Evolutionary conservation across 371 early-diverging fungal genomes (phyloP).

Genomic region (Mucor circinelloides): DNA sequence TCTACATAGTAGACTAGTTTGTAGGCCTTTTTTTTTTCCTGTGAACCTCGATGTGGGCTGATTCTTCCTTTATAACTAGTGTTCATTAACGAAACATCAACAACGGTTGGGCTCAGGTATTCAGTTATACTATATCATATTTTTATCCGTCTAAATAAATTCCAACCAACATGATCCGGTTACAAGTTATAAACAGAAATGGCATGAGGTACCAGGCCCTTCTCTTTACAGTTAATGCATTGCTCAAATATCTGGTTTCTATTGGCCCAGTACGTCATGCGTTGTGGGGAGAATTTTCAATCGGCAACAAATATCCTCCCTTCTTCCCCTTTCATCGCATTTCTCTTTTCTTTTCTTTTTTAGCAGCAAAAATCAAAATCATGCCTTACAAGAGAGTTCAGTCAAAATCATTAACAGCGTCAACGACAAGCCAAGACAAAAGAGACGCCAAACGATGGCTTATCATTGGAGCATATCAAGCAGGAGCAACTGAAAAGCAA

Average conservation of each 20-base stretch:
- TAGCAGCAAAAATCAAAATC: background rate
- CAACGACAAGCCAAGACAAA: background rate
- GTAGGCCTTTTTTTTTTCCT: too few relatives aligned
- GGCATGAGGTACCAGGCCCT: background rate
- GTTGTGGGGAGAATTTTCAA: background rate
- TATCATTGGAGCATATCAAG: conserved; percentile 50
- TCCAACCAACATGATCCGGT: too few relatives aligned
- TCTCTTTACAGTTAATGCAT: background rate
- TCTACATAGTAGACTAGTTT: too few relatives aligned
- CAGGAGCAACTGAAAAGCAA: conserved; percentile 42
- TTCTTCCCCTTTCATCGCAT: background rate
- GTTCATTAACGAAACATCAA: too few relatives aligned
- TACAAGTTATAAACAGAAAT: background rate
- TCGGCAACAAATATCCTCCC: background rate
- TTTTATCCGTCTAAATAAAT: too few relatives aligned
- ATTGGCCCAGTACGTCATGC: conserved; percentile 3
- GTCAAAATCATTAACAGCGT: background rate
- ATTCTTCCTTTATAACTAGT: too few relatives aligned
- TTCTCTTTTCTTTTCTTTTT: background rate
- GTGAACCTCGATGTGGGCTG: too few relatives aligned
- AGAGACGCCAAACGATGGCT: conserved; percentile 37
- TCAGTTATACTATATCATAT: too few relatives aligned
- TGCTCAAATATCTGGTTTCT: background rate
- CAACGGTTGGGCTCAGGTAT: too few relatives aligned
- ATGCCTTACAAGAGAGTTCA: background rate